phyloP scores from a whole-genome alignment of 768 basidiomycete genomes.

The Hypsizygus marmoreus region DNA sequence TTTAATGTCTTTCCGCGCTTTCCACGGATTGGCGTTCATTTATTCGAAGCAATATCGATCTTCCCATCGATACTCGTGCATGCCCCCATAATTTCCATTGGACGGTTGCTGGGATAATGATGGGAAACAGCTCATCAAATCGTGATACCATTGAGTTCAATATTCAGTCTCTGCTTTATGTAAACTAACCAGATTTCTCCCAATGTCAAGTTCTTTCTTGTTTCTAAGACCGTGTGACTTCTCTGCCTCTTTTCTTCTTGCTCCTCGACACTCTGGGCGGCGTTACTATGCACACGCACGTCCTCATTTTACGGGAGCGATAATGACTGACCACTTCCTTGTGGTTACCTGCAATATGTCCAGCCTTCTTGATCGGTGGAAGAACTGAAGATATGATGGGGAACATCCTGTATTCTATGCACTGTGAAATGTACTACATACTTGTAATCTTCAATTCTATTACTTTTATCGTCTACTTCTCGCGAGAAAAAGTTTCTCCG shows the following conservation, averaged over 20 bases:
- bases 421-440: too few relatives aligned
- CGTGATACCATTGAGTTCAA: slow-evolving; percentile 4
- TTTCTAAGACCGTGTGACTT: slow-evolving; percentile 29
- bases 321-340: slow-evolving; percentile 33
- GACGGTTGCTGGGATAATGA: slow-evolving; percentile 22
- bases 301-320: slow-evolving; percentile 98
- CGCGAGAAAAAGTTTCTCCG: too few relatives aligned
- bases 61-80: slow-evolving; percentile 42
- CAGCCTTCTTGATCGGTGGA: slow-evolving; percentile 30
- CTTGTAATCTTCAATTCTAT: neutral
- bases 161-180: neutral
- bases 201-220: neutral
- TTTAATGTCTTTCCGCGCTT: slow-evolving; percentile 75
- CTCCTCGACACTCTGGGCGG: slow-evolving; percentile 98
- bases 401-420: slow-evolving; percentile 18
- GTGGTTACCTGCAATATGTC: slow-evolving; percentile 36
- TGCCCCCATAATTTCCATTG: slow-evolving; percentile 26
- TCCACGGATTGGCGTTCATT: slow-evolving; percentile 78
- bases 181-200: slow-evolving; percentile 10
- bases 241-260: slow-evolving; percentile 26
- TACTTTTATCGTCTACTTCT: too few relatives aligned
- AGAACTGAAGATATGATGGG: slow-evolving; percentile 36
- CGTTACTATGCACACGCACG: slow-evolving; percentile 71
- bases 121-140: slow-evolving; percentile 17
- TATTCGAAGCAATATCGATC: slow-evolving; percentile 75